phyloP scores from a whole-genome alignment of 192 early-diverging fungal species.

The Coemansia pectinata region DNA sequence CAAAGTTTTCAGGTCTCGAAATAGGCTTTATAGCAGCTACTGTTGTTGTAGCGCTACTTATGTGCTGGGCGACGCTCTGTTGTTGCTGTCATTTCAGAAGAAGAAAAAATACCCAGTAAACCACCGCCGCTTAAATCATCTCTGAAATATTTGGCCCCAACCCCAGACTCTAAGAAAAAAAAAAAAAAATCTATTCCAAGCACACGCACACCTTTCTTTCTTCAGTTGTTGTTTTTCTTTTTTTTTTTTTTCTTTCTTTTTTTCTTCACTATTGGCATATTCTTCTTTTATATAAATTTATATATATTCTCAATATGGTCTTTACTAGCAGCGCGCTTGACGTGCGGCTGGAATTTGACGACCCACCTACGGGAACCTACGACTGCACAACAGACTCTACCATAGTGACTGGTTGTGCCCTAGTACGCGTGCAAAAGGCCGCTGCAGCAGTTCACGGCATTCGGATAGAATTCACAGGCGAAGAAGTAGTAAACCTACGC shows the following conservation, averaged over 20 bases:
- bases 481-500: constrained; percentile 39
- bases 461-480: constrained; percentile 35
- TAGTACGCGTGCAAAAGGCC: constrained; percentile 10
- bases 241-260: not conserved
- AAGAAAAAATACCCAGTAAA: not conserved
- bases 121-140: not conserved
- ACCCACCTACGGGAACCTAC: not conserved
- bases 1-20: not conserved
- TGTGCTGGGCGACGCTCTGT: not conserved
- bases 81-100: not conserved
- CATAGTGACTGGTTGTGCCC: constrained; percentile 8
- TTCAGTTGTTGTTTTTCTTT: not conserved
- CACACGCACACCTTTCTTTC: not conserved
- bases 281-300: constrained; percentile 3
- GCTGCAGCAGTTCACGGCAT: constrained; percentile 17
- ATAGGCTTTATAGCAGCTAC: not conserved
- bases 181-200: not conserved
- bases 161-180: not conserved
- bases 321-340: constrained; percentile 35
- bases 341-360: constrained; percentile 22
- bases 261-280: not conserved
- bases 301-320: constrained; percentile 16
- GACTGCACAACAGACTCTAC: constrained; percentile 2
- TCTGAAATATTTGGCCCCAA: not conserved
- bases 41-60: not conserved